Base-by-base conservation (phyloP, 106 monocot species). In the Apostasia ramifera region DNA sequence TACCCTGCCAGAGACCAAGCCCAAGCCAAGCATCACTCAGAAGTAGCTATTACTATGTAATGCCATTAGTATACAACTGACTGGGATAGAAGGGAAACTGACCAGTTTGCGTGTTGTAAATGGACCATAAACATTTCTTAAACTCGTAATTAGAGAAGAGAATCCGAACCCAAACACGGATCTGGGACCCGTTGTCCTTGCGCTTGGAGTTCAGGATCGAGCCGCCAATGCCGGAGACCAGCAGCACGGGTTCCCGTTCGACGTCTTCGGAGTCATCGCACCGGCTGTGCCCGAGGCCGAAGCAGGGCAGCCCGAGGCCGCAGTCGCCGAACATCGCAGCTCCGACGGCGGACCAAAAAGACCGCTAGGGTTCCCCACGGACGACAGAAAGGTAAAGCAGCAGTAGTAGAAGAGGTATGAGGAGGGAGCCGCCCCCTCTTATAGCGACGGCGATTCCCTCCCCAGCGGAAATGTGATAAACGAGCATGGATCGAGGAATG, bases 181-280 rank as follows among this genome's bases (percentile, higher is more conserved):
- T 64, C 75, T 71, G 59, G 47, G 6, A 43, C 42, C 71, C 76
- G 67, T 14, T 81, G 43, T 67, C 79, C 94, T 79, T 81, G 63
- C 73, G 78, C 83, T 70, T 78, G 51, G 88, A 81, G 83, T 88
- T 79, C 70, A 94, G 80, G 57, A 94, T 78, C 61, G 94, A 88
- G 1, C 88, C 91, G 12, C 85, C 94, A 69, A 94, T 91, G 46
- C 94, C 94, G 41, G 91, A 81, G 1, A 94, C 81, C 59, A 94
- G 81, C 12, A 94, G 71, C 66, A 95, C 94, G 9, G 94, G 91
- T 3, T 85, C 81, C 47, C 83, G 71, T 6, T 63, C 77, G 55
- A 14, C 50, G 11, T 76, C 82, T 44, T 56, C 69, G 50, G 44
- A 51, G 56, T 6, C 61, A n/a, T 39, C 50, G 26, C 47, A 9